phyloP scores from a whole-genome alignment of 208 protist genomes.

The Acanthamoeba polyphaga region DNA sequence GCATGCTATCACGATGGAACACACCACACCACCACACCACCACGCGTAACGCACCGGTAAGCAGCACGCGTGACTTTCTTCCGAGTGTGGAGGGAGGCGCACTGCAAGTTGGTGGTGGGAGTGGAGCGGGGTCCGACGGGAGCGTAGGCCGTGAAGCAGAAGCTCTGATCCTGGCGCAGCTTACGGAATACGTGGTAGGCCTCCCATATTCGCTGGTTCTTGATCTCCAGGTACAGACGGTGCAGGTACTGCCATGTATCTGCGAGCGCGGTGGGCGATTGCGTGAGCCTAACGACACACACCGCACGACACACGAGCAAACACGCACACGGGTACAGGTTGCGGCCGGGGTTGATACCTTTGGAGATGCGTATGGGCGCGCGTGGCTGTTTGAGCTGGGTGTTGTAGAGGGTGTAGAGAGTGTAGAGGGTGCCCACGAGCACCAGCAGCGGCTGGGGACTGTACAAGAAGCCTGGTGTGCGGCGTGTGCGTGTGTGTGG shows the following conservation, averaged over 20 bases:
- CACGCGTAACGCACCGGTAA: neutral
- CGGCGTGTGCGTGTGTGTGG: neutral
- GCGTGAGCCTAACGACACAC: neutral
- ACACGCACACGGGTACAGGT: neutral
- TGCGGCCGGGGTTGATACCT: neutral
- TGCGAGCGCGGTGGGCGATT: neutral
- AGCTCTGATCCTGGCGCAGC: constrained; percentile 24
- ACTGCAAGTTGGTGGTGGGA: neutral
- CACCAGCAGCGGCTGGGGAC: neutral
- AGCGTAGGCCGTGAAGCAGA: constrained; percentile 36
- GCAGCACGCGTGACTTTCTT: neutral
- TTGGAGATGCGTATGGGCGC: constrained; percentile 13
- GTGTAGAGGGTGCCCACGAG: constrained; percentile 15
- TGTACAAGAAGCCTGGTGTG: constrained; percentile 30
- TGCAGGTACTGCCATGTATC: constrained; percentile 17
- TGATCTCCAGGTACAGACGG: constrained; percentile 7
- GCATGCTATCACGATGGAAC: neutral
- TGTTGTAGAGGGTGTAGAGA: constrained; percentile 46
- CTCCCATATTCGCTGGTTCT: constrained; percentile 35
- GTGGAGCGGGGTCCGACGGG: neutral
- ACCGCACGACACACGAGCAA: neutral
- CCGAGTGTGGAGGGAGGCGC: neutral
- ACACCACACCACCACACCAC: neutral
- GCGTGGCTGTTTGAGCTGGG: neutral
- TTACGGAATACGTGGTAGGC: constrained; percentile 33